These are phyloP conservation scores for Setaria viridis DNA, from an alignment of 202 grass and related monocot species.

Conservation along the genomic window DNA sequence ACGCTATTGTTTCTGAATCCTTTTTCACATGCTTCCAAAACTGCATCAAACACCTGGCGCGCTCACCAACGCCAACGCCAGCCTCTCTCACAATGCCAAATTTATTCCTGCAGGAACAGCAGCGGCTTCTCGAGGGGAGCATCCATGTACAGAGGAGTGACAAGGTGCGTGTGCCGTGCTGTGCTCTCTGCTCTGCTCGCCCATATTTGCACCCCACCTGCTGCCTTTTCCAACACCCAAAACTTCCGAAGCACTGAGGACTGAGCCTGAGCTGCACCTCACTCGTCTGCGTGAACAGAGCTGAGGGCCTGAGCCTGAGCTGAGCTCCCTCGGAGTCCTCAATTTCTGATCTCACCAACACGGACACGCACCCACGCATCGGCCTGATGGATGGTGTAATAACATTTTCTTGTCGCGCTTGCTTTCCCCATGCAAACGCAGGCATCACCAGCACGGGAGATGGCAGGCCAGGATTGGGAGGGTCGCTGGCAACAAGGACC, in stretches of 20 bases:
- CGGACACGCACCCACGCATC: constrained; percentile 43
- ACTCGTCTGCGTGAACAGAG: too few relatives aligned
- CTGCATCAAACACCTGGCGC: constrained; percentile 29
- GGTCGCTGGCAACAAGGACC: constrained; percentile 95
- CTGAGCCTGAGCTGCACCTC: background rate
- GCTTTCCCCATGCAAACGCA: constrained; percentile 62
- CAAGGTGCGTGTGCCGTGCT: constrained; percentile 63
- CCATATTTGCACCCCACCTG: constrained; percentile 49
- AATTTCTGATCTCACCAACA: constrained; percentile 38
- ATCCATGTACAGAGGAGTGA: constrained; percentile 89
- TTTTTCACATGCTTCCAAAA: constrained; percentile 43
- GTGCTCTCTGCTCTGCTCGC: constrained; percentile 17
- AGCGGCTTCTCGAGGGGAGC: constrained; percentile 88
- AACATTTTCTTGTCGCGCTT: constrained; percentile 40
- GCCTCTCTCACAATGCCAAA: background rate
- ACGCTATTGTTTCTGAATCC: constrained; percentile 22
- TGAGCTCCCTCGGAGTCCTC: constrained; percentile 7
- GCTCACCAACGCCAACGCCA: constrained; percentile 18
- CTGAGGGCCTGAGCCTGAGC: too few relatives aligned
- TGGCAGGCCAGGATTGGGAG: constrained; percentile 97
- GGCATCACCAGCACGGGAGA: constrained; percentile 95
- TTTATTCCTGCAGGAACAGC: constrained; percentile 74
- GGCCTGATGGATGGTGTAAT: background rate
- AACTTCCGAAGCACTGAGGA: constrained; percentile 8
- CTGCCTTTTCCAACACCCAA: constrained; percentile 55